Evolutionary conservation across 2,329 filamentous ascomycete species (phyloP), one percentile per base, ranked within the genome.

Genomic region (Ilyonectria destructans): DNA sequence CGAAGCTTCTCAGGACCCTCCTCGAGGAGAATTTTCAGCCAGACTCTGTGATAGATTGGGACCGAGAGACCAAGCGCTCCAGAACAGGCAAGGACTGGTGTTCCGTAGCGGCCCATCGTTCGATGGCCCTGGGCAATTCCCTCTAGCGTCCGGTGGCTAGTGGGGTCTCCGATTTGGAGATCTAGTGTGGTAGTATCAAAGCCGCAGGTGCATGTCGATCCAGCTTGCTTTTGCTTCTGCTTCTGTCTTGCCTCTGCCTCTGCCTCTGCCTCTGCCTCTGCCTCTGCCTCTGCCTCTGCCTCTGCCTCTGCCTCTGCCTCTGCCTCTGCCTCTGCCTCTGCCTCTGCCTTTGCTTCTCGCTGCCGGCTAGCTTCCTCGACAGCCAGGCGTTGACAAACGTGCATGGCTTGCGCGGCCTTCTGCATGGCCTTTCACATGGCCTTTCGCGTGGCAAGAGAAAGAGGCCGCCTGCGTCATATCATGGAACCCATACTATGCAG

Each of bases 91-190:
- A 33, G 45, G 21, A 21, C 35, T 51, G 49, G 54, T 56, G 31
- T 56, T 51, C 61, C 49, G 58, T 51, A 26, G 54, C 46, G 52
- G 45, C 51, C 29, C 31, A 29, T 40, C 43, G 48, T 48, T 58
- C 21, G 45, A 62, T 54, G 46, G 52, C 49, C n/a, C 45, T 43
- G 46, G 46, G 55, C 54, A 64, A 58, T 51, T 57, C 52, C 51
- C 57, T 46, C 51, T 65, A 65, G 63, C 63, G 57, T 51, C 63
- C 63, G 63, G 63, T 62, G 58, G 64, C n/a, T 54, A 21, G 58
- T 54, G 64, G 62, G 58, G 58, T 26, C 26, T 43, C 58, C 54
- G 58, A 67, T 67, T 58, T 31, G 54, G 35, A 55, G 64, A 66
- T 66, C 58, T 62, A 58, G 64, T 37, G 58, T 57, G 54, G 48